phyloP scores from a whole-genome alignment of 2,329 filamentous ascomycete species.

The Aureobasidium sp. region DNA sequence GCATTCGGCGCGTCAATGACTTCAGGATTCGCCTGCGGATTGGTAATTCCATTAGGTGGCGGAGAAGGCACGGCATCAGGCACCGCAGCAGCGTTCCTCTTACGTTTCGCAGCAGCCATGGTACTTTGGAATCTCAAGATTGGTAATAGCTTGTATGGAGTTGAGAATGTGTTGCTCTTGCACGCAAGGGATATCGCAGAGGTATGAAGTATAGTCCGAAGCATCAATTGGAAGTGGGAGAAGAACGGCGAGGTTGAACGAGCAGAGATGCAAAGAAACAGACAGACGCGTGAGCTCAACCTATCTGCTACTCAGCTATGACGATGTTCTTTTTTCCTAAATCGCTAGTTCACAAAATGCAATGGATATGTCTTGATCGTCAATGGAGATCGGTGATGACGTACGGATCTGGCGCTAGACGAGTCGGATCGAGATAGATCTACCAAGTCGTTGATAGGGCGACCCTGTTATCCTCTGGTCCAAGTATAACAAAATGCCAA shows the following conservation, averaged over 20 bases:
- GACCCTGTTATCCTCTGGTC: neutral
- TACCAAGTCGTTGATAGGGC: neutral
- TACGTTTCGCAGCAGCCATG: conserved; percentile 5
- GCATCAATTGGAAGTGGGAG: neutral
- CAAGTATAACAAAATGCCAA: neutral
- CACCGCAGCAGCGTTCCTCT: neutral
- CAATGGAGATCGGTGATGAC: conserved; percentile 5
- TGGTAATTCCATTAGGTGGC: conserved; percentile 16
- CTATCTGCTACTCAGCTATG: conserved; percentile 5
- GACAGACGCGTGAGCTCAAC: neutral
- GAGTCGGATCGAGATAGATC: neutral
- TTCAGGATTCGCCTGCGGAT: conserved; percentile 33
- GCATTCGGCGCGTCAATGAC: conserved; percentile 38
- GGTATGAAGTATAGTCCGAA: neutral
- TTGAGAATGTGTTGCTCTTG: neutral
- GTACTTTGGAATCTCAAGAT: neutral
- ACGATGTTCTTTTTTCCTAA: neutral
- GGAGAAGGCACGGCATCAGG: neutral
- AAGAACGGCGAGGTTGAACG: neutral
- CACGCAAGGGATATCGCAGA: conserved; percentile 10
- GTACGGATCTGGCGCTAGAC: conserved; percentile 8
- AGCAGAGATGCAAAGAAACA: neutral
- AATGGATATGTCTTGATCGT: neutral
- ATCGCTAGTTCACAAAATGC: conserved; percentile 1
- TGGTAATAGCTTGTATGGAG: neutral